phyloP scores from a whole-genome alignment of 148 eudicot species.

The Chenopodium suecicum region DNA sequence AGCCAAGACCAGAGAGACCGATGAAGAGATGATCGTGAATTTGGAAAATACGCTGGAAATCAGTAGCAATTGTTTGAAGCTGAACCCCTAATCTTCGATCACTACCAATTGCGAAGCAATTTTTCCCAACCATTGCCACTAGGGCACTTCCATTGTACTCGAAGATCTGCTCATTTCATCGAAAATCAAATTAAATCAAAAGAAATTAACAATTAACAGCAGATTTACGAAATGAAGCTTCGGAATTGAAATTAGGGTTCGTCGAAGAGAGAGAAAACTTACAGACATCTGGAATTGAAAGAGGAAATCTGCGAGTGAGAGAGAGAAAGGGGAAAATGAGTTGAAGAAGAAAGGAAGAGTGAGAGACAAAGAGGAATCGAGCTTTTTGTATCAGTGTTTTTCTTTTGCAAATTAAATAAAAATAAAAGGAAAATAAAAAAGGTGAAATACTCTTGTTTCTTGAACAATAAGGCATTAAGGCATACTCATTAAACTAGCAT shows the following conservation, averaged over 20 bases:
- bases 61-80: conserved; percentile 88
- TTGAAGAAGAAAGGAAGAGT: neutral
- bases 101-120: conserved; percentile 88
- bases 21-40: conserved; percentile 76
- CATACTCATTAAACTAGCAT: neutral
- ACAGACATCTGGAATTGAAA: conserved; percentile 1
- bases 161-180: conserved; percentile 54
- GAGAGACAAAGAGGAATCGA: neutral
- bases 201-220: neutral
- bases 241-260: neutral
- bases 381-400: neutral
- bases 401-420: neutral
- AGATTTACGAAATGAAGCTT: neutral
- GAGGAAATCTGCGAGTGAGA: neutral
- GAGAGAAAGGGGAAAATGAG: neutral
- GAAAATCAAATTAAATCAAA: neutral
- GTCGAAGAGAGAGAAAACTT: conserved; percentile 8
- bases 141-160: conserved; percentile 98
- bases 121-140: conserved; percentile 97
- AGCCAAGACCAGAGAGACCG: conserved; percentile 84
- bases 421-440: neutral
- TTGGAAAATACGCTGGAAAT: conserved; percentile 75
- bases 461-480: neutral
- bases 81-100: conserved; percentile 95
- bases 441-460: neutral